phyloP scores from a whole-genome alignment of 31 red algal species.

The Pterothamnion heteromorphum region DNA sequence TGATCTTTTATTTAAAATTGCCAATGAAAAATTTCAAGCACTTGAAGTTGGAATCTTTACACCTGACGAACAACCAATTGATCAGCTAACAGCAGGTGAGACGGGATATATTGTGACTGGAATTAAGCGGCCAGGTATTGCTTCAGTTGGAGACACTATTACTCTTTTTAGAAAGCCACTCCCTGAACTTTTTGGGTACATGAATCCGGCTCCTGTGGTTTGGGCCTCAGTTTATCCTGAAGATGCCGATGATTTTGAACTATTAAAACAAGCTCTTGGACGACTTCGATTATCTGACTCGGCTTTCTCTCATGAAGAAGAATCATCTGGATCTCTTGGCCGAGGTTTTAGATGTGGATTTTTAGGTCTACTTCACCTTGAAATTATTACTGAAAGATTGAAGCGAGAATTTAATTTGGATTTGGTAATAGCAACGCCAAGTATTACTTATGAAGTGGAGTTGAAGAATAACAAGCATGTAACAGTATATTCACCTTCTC shows the following conservation, averaged over 20 bases:
- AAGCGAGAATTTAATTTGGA: constrained; percentile 65
- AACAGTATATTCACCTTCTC: not conserved
- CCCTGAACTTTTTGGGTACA: constrained; percentile 62
- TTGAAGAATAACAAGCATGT: not conserved
- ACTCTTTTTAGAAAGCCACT: constrained; percentile 50
- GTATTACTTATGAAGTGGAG: constrained; percentile 34
- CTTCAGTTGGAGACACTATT: constrained; percentile 85
- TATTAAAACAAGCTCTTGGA: constrained; percentile 63
- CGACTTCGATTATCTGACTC: constrained; percentile 80
- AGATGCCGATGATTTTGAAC: constrained; percentile 50
- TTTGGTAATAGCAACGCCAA: constrained; percentile 40
- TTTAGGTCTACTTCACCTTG: constrained; percentile 80
- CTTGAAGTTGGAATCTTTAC: constrained; percentile 66
- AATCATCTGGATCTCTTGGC: constrained; percentile 78
- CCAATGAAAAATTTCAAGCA: constrained; percentile 24
- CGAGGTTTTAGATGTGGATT: constrained; percentile 84
- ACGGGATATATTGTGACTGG: constrained; percentile 74
- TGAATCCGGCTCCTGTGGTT: constrained; percentile 60
- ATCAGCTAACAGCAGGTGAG: constrained; percentile 61
- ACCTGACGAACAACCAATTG: constrained; percentile 60
- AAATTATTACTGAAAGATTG: constrained; percentile 63
- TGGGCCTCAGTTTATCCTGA: constrained; percentile 70
- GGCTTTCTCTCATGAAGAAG: constrained; percentile 63
- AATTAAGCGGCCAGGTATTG: constrained; percentile 67
- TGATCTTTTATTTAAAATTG: constrained; percentile 11